Evolutionary conservation across 192 early-diverging fungal species (phyloP), one percentile per base, ranked within the genome.

Genomic region (Backusella parvicylindrica): DNA sequence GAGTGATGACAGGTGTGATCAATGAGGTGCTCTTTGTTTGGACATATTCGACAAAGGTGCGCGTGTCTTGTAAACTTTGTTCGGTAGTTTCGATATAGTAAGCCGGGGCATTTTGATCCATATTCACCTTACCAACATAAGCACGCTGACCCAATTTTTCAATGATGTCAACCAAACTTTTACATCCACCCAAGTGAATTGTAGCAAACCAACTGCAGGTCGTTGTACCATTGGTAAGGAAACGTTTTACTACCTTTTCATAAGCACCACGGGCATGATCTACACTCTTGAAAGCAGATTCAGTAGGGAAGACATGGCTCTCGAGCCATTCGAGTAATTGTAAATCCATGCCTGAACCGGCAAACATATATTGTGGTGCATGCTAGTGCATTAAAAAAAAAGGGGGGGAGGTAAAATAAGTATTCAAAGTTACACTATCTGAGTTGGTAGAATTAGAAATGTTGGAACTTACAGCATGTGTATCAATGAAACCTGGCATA

Each of bases 71-170:
- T 32, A 97, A 73, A 74, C 88, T 92, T 23, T 84, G 79, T 33
- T 90, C 85, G 7, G 91, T 92, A 21, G 84, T 78, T 80, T 98
- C 95, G 30, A 88, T 78, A 81, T 95, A 93, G 76, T 87, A 91
- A 37, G 90, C 87, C 30, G 95, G 95, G 1, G 88, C 80, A 78
- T 97, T 95, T 71, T 90, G 84, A 82, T 97, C 95, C 97, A 99
- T 99, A 86, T 94, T 95, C 69, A 99, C 96, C 78, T 98, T 97
- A 21, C 97, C 97, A 38, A 99, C 90, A 78, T 89, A 94, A 23
- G 92, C 96, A 70, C 97, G 92, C 82, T 99, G 97, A 8, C 96
- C 97, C n/a, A 86, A 79, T 40, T 85, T 79, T 40, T 89, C 84
- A 63, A 95, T 88, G 30, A 92, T 85, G 36, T 94, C 86, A 2